Conservation (phyloP, 495 filamentous ascomycete genomes). For the Talaromyces ruber region DNA sequence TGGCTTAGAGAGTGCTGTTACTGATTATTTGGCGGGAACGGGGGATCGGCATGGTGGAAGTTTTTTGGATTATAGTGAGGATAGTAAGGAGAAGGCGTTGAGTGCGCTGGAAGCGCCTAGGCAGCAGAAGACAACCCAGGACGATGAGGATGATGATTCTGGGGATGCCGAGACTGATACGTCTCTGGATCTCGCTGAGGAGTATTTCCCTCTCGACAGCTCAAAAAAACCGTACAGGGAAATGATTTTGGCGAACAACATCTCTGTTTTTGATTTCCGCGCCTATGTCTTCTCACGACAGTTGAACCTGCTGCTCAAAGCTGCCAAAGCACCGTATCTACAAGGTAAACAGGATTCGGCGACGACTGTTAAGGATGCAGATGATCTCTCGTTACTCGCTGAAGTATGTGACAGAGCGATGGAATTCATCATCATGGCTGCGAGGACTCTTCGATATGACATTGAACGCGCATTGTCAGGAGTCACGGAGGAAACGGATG, state of each 20-base stretch:
- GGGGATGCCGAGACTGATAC: constrained; percentile 4
- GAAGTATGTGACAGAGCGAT: constrained; percentile 73
- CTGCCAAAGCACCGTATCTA: constrained; percentile 55
- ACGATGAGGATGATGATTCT: constrained; percentile 3
- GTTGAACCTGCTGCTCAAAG: constrained; percentile 69
- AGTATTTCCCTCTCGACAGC: constrained; percentile 54
- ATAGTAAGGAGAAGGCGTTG: constrained; percentile 53
- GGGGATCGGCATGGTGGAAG: constrained; percentile 53
- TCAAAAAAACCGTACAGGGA: constrained; percentile 80
- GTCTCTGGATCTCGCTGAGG: constrained; percentile 20
- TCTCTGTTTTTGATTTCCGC: constrained; percentile 94
- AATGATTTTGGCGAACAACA: constrained; percentile 88
- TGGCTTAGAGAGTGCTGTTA: constrained; percentile 71
- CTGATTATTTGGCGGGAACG: constrained; percentile 55
- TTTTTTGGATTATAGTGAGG: constrained; percentile 60
- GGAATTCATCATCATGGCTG: constrained; percentile 71
- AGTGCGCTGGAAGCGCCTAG: constrained; percentile 25
- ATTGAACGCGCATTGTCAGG: constrained; percentile 36
- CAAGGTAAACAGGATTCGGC: constrained; percentile 14
- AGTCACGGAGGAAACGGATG: constrained; percentile 14
- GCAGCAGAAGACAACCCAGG: constrained; percentile 3
- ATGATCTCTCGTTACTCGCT: constrained; percentile 67
- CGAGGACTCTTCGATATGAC: constrained; percentile 70
- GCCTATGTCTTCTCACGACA: constrained; percentile 92
- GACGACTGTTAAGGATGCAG: constrained; percentile 42